Evolutionary conservation across 2,329 filamentous ascomycete genomes (phyloP), one percentile per base, ranked within the genome.

Genomic region (Penicillium italicum): DNA sequence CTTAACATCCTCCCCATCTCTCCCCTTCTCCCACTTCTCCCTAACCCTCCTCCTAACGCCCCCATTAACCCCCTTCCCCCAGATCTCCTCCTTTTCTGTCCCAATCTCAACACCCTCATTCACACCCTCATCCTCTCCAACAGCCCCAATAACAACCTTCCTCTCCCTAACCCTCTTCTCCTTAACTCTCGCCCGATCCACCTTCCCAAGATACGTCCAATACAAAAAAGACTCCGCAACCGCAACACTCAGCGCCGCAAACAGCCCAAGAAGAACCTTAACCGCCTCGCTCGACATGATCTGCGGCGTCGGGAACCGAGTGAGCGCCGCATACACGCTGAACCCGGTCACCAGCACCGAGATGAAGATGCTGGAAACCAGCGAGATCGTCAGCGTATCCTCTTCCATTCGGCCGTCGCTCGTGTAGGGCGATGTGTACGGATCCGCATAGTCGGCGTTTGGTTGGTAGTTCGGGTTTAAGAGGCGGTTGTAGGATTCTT

Each of bases 301-400:
- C 2, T 63, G 58, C 3, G 74, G 71, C 37, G 73, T 73, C 12
- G 65, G 66, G 52, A 75, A 76, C 40, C 67, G 69, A 3, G 67
- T 69, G 31, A 76, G 60, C 11, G 74, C 72, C 71, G 75, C 76
- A 59, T 77, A 80, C 3, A 76, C 74, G 28, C 75, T 74, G 51
- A 76, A 75, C 24, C 76, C 77, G n/a, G 77, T 79, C 42, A 92
- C 90, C 3, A 93, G 77, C 50, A 97, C 89, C 49, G 90, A 96
- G 50, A 96, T 80, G 37, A 97, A 76, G 48, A 97, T 91, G 72
- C 97, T 99, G 66, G 96, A 81, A 49, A 97, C 91, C 8, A 97
- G 79, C 40, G 74, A 76, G 0, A 76, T 74, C 2, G 72, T 75
- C 40, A 79, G 66, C 12, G 70, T 67, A 51, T 77, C 74, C 52